Conservation (phyloP, 2,329 filamentous ascomycete genomes). For the Clonostachys rhizophaga region DNA sequence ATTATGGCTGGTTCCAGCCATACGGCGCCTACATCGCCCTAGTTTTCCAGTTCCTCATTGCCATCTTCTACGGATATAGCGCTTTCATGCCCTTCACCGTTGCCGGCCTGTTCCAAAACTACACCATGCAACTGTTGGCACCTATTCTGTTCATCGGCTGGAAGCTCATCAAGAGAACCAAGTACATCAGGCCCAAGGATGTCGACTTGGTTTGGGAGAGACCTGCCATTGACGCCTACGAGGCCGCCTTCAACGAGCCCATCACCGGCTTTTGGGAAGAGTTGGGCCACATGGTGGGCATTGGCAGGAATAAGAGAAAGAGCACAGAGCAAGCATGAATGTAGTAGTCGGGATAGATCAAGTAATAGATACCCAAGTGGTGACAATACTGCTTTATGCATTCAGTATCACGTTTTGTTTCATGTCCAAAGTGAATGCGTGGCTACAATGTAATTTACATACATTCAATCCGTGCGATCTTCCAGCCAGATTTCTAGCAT, state of each 20-base stretch:
- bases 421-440: too few species aligned
- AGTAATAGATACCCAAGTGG: too few species aligned
- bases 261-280: conserved; percentile 49
- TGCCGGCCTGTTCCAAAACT: conserved; percentile 40
- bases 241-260: conserved; percentile 27
- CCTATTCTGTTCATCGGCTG: conserved; percentile 52
- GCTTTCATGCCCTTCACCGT: conserved; percentile 33
- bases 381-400: too few species aligned
- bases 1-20: conserved; percentile 56
- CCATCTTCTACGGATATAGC: conserved; percentile 9
- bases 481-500: too few species aligned
- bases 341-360: too few species aligned
- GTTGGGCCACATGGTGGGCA: conserved; percentile 36
- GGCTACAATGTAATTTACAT: too few species aligned
- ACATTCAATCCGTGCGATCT: too few species aligned
- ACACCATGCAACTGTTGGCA: conserved; percentile 51
- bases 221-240: conserved; percentile 54
- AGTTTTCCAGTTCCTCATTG: not conserved
- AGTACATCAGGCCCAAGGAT: conserved; percentile 44
- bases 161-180: conserved; percentile 60
- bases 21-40: conserved; percentile 52
- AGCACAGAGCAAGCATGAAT: too few species aligned
- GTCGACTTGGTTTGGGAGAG: conserved; percentile 56
- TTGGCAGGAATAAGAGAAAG: conserved; percentile 16
- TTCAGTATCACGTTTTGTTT: too few species aligned